These are phyloP conservation scores for Thraustotheca clavata DNA, from an alignment of 352 stramenopile genomes.

Conservation along the genomic window DNA sequence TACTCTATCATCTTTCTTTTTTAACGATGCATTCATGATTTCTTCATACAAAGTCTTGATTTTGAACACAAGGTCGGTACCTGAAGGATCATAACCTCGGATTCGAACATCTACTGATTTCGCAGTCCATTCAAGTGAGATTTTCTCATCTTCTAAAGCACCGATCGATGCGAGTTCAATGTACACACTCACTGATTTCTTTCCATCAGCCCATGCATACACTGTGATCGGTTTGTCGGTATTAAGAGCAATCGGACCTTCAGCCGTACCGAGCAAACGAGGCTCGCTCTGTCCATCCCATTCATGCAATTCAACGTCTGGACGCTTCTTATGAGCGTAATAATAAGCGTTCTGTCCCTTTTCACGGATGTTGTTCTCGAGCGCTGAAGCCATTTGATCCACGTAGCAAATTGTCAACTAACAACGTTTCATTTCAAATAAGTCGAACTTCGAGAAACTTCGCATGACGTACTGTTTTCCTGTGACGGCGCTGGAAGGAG, in stretches of 20 bases:
- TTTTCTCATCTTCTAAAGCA: slow-evolving; percentile 48
- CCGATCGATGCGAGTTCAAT: slow-evolving; percentile 59
- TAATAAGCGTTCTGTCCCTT: slow-evolving; percentile 85
- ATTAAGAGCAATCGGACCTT: slow-evolving; percentile 17
- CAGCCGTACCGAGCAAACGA: slow-evolving; percentile 54
- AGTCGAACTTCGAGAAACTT: background rate
- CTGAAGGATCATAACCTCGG: slow-evolving; percentile 35
- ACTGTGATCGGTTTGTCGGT: slow-evolving; percentile 44
- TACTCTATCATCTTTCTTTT: slow-evolving; percentile 74
- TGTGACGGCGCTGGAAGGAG: slow-evolving; percentile 64
- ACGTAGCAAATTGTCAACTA: slow-evolving; percentile 1
- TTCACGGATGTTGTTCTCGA: slow-evolving; percentile 74
- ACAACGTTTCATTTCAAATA: too few relatives aligned
- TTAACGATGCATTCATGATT: slow-evolving; percentile 60
- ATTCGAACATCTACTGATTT: slow-evolving; percentile 50
- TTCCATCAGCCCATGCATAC: slow-evolving; percentile 76
- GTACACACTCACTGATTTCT: slow-evolving; percentile 74
- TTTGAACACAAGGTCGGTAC: slow-evolving; percentile 59
- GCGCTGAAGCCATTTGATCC: slow-evolving; percentile 31
- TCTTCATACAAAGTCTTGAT: slow-evolving; percentile 70
- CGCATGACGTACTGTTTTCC: slow-evolving; percentile 68
- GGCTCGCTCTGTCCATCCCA: slow-evolving; percentile 73
- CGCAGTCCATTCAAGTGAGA: slow-evolving; percentile 55
- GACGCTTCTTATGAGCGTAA: slow-evolving; percentile 79
- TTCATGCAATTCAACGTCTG: slow-evolving; percentile 67